Evolutionary conservation across 345 rosid genomes (phyloP), one percentile per base, ranked within the genome.

Genomic region (Noccaea caerulescens): DNA sequence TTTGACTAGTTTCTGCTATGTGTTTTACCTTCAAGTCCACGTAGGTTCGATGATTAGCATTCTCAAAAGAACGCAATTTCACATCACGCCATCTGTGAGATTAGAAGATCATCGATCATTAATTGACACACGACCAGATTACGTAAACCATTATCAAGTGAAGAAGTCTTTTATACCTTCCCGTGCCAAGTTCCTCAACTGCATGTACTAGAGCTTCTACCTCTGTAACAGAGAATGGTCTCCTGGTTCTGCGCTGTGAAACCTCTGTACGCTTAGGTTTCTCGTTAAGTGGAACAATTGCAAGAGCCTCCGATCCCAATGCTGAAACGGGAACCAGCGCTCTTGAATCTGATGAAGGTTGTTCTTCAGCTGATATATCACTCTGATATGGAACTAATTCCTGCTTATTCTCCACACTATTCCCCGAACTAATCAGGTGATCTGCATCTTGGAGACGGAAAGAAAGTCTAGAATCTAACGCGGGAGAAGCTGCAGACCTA

Each of bases 151-250:
- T 14, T 36, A 69, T 23, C 39, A 38, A 27, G 2, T 4, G 1
- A 62, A 38, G 6, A 32, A 62, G 10, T 45, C 16, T 20, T 33
- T 37, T 75, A 27, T 66, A 94, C 98, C 99, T 95, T 79, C 99
- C 99, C 13, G 96, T 92, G 63, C 99, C 97, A 23, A 92, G 81
- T 75, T 88, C 83, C 79, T 95, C 98, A 66, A 95, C 99, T 12
- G 99, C 93, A 1, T 78, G 83, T 53, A 95, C 97, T 50, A 95
- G 75, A 63, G 98, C 93, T 84, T 92, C 98, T 64, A 95, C 99
- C 85, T 95, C 99, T 23, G 84, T 44, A 27, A 95, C 99, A 70
- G 96, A 89, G 82, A 95, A 95, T 25, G 99, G 99, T 76, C 99
- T 88, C 86, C 99, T 80, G 54, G 90, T 87, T 77, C 99, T 85